A percentile compares a stretch with the other conserved stretches of the same genome.
Evolutionary conservation across 2,329 filamentous ascomycete species (phyloP).

Genomic region (Fusarium sp.): DNA sequence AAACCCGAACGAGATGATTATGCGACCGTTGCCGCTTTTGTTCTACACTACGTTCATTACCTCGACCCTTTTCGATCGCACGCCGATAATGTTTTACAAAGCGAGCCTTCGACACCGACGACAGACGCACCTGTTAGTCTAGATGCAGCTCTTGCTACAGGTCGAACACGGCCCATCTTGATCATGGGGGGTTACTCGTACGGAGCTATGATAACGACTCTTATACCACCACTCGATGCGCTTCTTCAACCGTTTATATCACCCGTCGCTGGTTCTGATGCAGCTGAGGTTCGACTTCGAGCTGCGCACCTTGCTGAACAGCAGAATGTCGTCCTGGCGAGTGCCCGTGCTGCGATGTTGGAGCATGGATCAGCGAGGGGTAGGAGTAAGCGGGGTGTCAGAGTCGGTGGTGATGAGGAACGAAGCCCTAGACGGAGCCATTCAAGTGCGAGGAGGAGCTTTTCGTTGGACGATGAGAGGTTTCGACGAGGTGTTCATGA

Average conservation of each 20-base stretch:
- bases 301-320: conserved; percentile 78
- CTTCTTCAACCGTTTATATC: conserved; percentile 73
- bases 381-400: conserved; percentile 57
- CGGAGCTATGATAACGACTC: conserved; percentile 84
- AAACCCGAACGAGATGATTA: conserved; percentile 88
- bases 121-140: conserved; percentile 3
- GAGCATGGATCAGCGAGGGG: conserved; percentile 47
- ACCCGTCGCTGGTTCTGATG: conserved; percentile 68
- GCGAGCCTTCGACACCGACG: conserved; percentile 19
- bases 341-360: conserved; percentile 53
- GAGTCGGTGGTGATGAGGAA: conserved; percentile 66
- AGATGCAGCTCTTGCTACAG: background rate
- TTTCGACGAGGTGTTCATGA: conserved; percentile 65
- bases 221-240: conserved; percentile 74
- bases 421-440: conserved; percentile 58
- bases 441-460: conserved; percentile 54
- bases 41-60: conserved; percentile 79
- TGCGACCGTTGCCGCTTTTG: conserved; percentile 83
- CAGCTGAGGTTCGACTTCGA: conserved; percentile 78
- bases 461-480: conserved; percentile 64
- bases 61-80: conserved; percentile 61
- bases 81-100: conserved; percentile 13
- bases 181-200: conserved; percentile 91
- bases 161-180: conserved; percentile 54
- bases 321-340: conserved; percentile 66